Percentiles rank a stretch among this genome's conserved stretches.
Evolutionary conservation across 768 basidiomycete genomes (phyloP).

Genomic region (Kwoniella bestiolae): DNA sequence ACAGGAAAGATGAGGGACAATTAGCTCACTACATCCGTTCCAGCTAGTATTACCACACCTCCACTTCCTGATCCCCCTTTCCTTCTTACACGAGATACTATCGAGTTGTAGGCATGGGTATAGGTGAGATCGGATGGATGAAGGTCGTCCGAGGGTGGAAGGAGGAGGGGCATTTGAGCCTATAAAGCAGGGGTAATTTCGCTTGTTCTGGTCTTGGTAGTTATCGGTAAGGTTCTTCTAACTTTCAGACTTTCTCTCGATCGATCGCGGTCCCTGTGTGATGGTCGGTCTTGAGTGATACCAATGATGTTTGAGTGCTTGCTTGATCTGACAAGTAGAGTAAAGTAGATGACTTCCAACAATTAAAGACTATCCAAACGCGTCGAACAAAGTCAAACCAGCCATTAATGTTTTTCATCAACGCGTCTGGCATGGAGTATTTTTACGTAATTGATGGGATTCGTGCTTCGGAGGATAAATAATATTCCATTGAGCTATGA

Average conservation of each 20-base stretch:
- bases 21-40: slow-evolving; percentile 47
- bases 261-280: too few species aligned
- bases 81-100: slow-evolving; percentile 48
- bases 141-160: slow-evolving; percentile 51
- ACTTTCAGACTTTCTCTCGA: too few species aligned
- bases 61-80: slow-evolving; percentile 48
- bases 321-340: too few species aligned
- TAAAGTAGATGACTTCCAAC: too few species aligned
- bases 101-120: slow-evolving; percentile 53
- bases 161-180: slow-evolving; percentile 51
- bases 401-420: neutral
- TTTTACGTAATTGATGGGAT: neutral
- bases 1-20: too few species aligned
- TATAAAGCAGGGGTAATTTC: neutral
- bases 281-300: too few species aligned
- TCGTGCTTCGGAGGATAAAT: too few species aligned
- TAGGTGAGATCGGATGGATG: slow-evolving; percentile 51
- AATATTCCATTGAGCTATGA: neutral
- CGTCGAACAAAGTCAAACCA: neutral
- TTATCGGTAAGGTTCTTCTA: too few species aligned
- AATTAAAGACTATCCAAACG: neutral
- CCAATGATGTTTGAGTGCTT: too few species aligned
- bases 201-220: too few species aligned
- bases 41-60: slow-evolving; percentile 54
- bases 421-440: neutral